phyloP scores from a whole-genome alignment of 805 yeast species.

The Cyberlindnera bimundalis region DNA sequence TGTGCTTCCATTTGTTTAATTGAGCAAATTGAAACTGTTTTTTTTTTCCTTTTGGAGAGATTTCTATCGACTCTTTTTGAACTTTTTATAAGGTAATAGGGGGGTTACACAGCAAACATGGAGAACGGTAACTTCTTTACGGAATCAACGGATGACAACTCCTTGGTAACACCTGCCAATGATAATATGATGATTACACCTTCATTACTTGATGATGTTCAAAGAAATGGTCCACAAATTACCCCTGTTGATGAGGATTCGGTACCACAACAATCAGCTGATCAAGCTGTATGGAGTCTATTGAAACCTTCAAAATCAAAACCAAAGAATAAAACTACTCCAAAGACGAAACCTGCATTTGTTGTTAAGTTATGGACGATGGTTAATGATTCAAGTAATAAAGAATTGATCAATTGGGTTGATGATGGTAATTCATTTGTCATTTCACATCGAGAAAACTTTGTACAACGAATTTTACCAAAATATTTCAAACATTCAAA shows the following conservation, averaged over 20 bases:
- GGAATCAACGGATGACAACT: too few species aligned
- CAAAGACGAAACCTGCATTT: slow-evolving; percentile 76
- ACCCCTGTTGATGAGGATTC: not conserved
- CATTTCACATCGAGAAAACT: slow-evolving; percentile 75
- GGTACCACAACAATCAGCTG: not conserved
- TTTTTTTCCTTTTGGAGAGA: too few species aligned
- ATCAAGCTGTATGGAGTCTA: slow-evolving; percentile 5
- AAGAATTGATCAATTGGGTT: slow-evolving; percentile 76
- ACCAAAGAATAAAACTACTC: slow-evolving; percentile 7
- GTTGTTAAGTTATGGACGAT: slow-evolving; percentile 92
- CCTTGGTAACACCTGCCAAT: too few species aligned
- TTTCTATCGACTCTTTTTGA: too few species aligned
- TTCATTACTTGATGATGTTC: too few species aligned
- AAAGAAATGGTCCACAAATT: too few species aligned
- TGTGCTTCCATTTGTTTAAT: too few species aligned
- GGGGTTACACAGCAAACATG: too few species aligned
- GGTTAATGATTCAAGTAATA: slow-evolving; percentile 79
- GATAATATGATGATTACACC: too few species aligned
- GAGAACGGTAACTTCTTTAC: too few species aligned
- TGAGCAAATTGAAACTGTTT: too few species aligned
- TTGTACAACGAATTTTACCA: slow-evolving; percentile 82
- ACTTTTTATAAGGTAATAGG: too few species aligned
- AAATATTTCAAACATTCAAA: slow-evolving; percentile 93
- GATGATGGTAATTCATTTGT: slow-evolving; percentile 82
- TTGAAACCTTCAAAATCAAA: slow-evolving; percentile 6